A percentile compares a stretch with the other conserved stretches of the same genome.
These are phyloP conservation scores for Fraxinus sp. DNA, from an alignment of 305 asterid genomes.

Conservation along the genomic window DNA sequence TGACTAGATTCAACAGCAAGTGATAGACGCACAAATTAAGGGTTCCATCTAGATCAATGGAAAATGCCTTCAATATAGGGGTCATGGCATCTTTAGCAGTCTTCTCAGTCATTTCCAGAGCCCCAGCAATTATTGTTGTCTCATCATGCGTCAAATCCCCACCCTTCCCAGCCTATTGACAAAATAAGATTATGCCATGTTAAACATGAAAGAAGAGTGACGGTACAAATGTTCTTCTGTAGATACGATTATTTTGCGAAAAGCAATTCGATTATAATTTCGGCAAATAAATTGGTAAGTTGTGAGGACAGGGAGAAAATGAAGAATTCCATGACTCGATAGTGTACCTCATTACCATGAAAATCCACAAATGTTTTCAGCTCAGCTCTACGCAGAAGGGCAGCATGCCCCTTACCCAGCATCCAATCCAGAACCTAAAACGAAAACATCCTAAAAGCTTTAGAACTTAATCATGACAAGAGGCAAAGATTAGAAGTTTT, in stretches of 20 bases:
- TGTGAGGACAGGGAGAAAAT: neutral
- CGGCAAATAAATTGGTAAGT: conserved; percentile 6
- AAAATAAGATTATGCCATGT: conserved; percentile 16
- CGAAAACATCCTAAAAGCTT: neutral
- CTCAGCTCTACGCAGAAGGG: conserved; percentile 90
- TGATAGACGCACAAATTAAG: conserved; percentile 80
- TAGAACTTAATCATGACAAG: conserved; percentile 2
- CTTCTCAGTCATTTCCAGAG: conserved; percentile 84
- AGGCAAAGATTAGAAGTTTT: neutral
- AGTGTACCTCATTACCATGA: conserved; percentile 85
- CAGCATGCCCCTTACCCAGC: conserved; percentile 98
- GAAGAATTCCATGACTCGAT: neutral
- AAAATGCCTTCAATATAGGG: conserved; percentile 91
- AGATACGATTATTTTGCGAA: conserved; percentile 9
- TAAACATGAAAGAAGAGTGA: conserved; percentile 15
- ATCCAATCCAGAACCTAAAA: conserved; percentile 89
- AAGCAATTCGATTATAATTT: neutral
- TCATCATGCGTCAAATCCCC: conserved; percentile 98
- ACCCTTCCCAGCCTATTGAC: conserved; percentile 89
- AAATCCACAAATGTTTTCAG: conserved; percentile 94
- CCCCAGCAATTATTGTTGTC: conserved; percentile 97
- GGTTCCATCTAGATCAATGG: conserved; percentile 79
- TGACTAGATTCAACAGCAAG: conserved; percentile 18
- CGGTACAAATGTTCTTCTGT: too few species aligned
- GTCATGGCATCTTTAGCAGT: conserved; percentile 99